Base-by-base conservation (phyloP, 805 yeast species). In the Jamesozyma rosinii region DNA sequence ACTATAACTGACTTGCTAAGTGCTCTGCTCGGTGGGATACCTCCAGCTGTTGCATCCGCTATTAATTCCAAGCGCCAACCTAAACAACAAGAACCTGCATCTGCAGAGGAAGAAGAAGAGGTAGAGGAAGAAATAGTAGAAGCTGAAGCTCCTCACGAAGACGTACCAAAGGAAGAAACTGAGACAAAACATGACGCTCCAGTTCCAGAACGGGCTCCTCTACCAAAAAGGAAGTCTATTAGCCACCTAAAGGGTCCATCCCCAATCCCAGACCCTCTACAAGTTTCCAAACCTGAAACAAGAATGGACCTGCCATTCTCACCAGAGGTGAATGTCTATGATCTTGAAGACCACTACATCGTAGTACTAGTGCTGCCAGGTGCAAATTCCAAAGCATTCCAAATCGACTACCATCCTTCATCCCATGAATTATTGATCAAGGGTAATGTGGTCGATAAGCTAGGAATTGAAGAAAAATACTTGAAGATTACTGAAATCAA, bases 271-370 rank as follows among this genome's bases (percentile, higher is more conserved):
- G 71, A 66, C 41, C 69, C 73, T 8, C 49, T 71, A 22, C 70
- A 70, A 50, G 67, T 71, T 2, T 70, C 75, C 4, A 68, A 69
- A 40, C 75, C 75, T 6, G 71, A 69, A 47, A 48, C 61, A 10
- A 62, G 66, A 32, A 45, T 64, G 22, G 59, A 63, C 17, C 46
- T 71, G 37, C 79, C 80, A 48, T 75, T 75, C 47, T 72, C 81
- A 10, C 83, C 83, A 20, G 73, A 75, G 43, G 63, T 77, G 3
- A 79, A 77, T 49, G 71, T 77, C n/a, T 77, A 76, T 49, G 79
- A 77, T 46, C 63, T 67, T 40, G 65, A 66, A 1, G 66, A 66
- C 15, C 59, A 63, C 15, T 78, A 76, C 48, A 54, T 67, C 14
- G 69, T 76, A 11, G 72, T 72, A 1, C 55, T 77, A 11, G 72